These are phyloP conservation scores for Dothidotthia symphoricarpi DNA, from an alignment of 2,329 filamentous ascomycete genomes.

Conservation along the genomic window DNA sequence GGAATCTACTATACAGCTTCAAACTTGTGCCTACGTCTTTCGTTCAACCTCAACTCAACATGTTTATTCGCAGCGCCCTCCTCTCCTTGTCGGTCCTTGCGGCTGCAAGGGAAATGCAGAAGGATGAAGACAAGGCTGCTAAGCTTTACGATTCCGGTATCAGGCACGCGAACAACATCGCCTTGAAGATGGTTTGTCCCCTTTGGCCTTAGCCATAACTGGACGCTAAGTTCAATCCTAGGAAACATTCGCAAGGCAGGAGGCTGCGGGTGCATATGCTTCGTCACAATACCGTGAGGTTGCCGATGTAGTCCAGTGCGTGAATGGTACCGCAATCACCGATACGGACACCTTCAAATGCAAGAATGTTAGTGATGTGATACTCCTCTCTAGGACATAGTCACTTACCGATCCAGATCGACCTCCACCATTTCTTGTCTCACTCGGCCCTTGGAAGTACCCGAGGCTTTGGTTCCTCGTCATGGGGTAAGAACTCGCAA, in stretches of 20 bases:
- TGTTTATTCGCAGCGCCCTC: slow-evolving; percentile 31
- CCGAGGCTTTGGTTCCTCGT: slow-evolving; percentile 46
- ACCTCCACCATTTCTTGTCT: slow-evolving; percentile 57
- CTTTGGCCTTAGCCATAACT: neutral
- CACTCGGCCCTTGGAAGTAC: slow-evolving; percentile 55
- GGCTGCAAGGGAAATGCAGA: slow-evolving; percentile 36
- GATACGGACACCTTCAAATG: slow-evolving; percentile 41
- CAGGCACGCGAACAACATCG: slow-evolving; percentile 39
- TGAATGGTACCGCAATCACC: slow-evolving; percentile 40
- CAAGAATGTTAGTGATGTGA: slow-evolving; percentile 32
- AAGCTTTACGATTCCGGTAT: slow-evolving; percentile 43
- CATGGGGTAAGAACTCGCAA: slow-evolving; percentile 43
- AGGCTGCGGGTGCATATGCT: slow-evolving; percentile 34
- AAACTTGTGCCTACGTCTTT: slow-evolving; percentile 3
- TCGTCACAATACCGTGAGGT: slow-evolving; percentile 39
- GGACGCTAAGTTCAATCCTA: slow-evolving; percentile 24
- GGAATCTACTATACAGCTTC: neutral
- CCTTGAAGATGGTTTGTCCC: slow-evolving; percentile 32
- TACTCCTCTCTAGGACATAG: neutral
- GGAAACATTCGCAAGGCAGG: slow-evolving; percentile 40
- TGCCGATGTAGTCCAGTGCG: slow-evolving; percentile 34
- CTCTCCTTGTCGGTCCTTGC: slow-evolving; percentile 37
- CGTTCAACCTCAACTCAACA: slow-evolving; percentile 13
- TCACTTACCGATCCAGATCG: slow-evolving; percentile 40
- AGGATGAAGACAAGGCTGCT: slow-evolving; percentile 36